A percentile compares a stretch with the other conserved stretches of the same genome.
Evolutionary conservation across 2,329 filamentous ascomycete species (phyloP).

Genomic region (Daldinia sp.): DNA sequence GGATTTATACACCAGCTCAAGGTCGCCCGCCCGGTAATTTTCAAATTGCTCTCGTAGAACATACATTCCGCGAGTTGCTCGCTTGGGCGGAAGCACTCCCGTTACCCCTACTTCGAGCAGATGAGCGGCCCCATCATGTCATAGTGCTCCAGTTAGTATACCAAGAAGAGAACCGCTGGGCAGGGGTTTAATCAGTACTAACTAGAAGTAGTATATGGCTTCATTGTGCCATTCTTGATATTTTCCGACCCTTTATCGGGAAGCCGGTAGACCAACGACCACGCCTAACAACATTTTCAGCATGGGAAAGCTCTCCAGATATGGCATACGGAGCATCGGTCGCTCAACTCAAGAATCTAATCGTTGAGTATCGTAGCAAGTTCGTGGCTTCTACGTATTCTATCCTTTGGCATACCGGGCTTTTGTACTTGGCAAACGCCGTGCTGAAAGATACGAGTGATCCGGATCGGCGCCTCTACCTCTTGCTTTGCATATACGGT

Average conservation of each 20-base stretch:
- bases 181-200: not conserved
- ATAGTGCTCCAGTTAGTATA: conserved; percentile 49
- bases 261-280: not conserved
- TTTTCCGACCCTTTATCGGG: conserved; percentile 46
- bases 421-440: conserved; percentile 52
- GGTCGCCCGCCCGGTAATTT: conserved; percentile 23
- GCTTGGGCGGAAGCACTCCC: conserved; percentile 50
- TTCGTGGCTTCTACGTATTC: conserved; percentile 48
- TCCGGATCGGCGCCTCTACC: conserved; percentile 48
- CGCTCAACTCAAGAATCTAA: conserved; percentile 50
- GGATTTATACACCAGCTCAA: conserved; percentile 42
- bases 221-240: conserved; percentile 50
- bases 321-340: conserved; percentile 48
- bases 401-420: conserved; percentile 52
- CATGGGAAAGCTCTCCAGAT: conserved; percentile 42
- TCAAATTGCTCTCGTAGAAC: conserved; percentile 46
- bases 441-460: conserved; percentile 46
- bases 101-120: conserved; percentile 36
- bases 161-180: not conserved
- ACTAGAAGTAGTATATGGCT: conserved; percentile 50
- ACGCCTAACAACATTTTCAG: conserved; percentile 46
- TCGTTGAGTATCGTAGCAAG: conserved; percentile 49
- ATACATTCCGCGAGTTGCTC: conserved; percentile 51
- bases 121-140: conserved; percentile 47
- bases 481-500: conserved; percentile 51